phyloP scores from a whole-genome alignment of 2,329 filamentous ascomycete species.

The Microdochium nivale region DNA sequence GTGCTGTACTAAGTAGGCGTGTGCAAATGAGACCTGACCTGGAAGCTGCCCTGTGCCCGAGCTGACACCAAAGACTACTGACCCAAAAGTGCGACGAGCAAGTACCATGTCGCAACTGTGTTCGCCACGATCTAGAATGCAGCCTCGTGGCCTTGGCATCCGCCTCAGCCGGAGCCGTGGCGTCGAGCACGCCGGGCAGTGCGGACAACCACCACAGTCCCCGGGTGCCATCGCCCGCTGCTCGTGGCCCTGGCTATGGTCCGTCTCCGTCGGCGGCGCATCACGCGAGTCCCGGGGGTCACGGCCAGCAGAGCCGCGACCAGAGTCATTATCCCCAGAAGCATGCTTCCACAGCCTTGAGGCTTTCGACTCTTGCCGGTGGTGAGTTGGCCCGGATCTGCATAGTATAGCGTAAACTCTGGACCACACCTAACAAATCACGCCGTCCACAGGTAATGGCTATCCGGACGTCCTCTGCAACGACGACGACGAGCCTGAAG shows the following conservation, averaged over 20 bases:
- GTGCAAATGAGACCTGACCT: too few species aligned
- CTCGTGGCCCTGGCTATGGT: not conserved
- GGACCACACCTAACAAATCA: too few species aligned
- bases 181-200: not conserved
- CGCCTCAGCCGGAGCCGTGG: not conserved
- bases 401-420: too few species aligned
- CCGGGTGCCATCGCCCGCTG: not conserved
- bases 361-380: not conserved
- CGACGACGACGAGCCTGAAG: not conserved
- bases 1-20: too few species aligned
- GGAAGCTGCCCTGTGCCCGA: too few species aligned
- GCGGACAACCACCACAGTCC: not conserved
- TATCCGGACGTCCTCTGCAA: not conserved
- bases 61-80: too few species aligned
- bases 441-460: not conserved
- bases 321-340: not conserved
- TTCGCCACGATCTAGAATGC: constrained; percentile 1
- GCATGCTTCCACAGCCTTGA: not conserved
- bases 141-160: not conserved
- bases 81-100: constrained; percentile 1
- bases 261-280: not conserved
- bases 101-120: constrained; percentile 2
- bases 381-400: not conserved
- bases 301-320: not conserved
- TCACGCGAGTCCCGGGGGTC: not conserved